Conservation (phyloP, 164 flowering plant genomes). For the Pachysandra terminalis region DNA sequence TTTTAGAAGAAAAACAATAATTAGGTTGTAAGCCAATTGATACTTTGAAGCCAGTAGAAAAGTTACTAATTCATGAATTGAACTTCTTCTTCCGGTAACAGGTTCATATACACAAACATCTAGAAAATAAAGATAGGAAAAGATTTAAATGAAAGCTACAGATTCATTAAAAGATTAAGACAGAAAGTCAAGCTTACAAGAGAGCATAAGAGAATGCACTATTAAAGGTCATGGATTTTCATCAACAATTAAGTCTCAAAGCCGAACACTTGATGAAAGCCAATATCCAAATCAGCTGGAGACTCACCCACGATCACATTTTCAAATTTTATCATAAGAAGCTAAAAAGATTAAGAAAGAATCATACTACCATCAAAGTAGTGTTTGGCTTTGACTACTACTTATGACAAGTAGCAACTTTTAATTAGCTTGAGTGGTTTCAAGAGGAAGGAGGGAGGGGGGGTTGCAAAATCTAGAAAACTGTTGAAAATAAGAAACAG, state of each 20-base stretch:
- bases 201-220: neutral
- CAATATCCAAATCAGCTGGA: neutral
- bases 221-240: neutral
- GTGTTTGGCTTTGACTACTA: no score
- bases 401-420: no score
- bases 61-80: no score
- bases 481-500: neutral
- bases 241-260: neutral
- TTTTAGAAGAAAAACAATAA: no score
- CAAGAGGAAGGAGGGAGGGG: no score
- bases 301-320: neutral
- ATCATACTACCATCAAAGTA: no score
- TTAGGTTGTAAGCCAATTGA: no score
- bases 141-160: neutral
- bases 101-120: no score
- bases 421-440: no score
- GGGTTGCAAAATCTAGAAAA: no score
- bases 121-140: neutral
- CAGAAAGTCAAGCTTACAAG: neutral
- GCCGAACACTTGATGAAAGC: neutral
- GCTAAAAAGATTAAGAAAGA: neutral
- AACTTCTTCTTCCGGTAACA: no score
- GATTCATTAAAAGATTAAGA: neutral
- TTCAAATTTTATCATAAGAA: neutral
- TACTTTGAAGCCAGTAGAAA: no score